Base-by-base conservation (phyloP, 345 rosid species). In the Eutrema yunnanense region DNA sequence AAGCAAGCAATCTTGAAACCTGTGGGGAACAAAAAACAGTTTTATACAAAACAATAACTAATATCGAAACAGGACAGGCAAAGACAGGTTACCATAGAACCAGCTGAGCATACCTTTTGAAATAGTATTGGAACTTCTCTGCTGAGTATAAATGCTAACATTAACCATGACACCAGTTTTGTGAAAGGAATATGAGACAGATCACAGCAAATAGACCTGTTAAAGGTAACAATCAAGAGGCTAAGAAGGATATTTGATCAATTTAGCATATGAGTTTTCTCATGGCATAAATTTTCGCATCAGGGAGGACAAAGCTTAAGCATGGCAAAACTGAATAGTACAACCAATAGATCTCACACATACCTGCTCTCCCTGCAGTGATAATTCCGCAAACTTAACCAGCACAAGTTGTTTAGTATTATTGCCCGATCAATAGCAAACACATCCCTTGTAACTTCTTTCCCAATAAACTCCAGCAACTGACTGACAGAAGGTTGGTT, bases 1-100 rank as follows among this genome's bases (percentile, higher is more conserved):
- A 77, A 57, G 88, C 87, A 43, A 95, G 92, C 83, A 95, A 75
- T 80, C 80, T 88, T 65, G 96, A 90, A 73, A 95, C 90, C 97
- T 92, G 84, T 53, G 38, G 62, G 71, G 53, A 59, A 40, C 2
- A 68, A 72, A 72, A 43, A 64, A 12, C 40, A 68, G 62, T 42
- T 61, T 30, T 50, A 41, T 38, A 47, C 44, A 47, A 10, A 55
- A 65, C 65, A 37, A 57, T 65, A 69, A 41, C 29, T 64, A 61
- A 63, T 49, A 63, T 42, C 29, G 26, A 70, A 69, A 19, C 61
- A 76, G 40, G 47, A 50, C 16, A 16, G 16, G 16, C 0, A 16
- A 16, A 16, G 16, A 16, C 16, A 16, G 16, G 16, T 16, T 16
- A 65, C 32, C 42, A 47, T 46, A 48, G 70, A 56, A 61, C 48